A percentile compares a stretch with the other conserved stretches of the same genome.
Conservation (phyloP, 495 filamentous ascomycete species). For the Margaritispora aquatica region DNA sequence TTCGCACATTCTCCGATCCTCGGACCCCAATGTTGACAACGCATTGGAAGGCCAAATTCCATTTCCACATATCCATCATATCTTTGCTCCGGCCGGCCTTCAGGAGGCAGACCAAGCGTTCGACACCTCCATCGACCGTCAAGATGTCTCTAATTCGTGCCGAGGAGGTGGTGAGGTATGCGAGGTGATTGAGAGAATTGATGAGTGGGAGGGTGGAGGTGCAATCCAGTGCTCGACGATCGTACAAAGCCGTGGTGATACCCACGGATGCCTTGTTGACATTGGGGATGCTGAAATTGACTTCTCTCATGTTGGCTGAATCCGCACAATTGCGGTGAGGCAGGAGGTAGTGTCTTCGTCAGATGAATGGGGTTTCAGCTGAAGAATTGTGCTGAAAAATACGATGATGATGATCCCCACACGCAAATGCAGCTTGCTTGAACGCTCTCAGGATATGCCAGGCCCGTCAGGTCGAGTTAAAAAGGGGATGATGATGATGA, state of each 20-base stretch:
- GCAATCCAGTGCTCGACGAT: constrained; percentile 94
- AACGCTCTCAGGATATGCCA: neutral
- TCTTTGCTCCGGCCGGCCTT: constrained; percentile 95
- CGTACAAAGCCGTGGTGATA: constrained; percentile 97
- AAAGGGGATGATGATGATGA: neutral
- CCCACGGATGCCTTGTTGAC: constrained; percentile 99
- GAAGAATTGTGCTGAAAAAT: neutral
- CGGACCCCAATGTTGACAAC: constrained; percentile 98
- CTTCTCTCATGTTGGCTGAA: constrained; percentile 77
- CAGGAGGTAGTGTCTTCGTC: neutral
- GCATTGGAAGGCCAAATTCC: constrained; percentile 98
- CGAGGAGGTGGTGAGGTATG: constrained; percentile 97
- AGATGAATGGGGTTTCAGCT: neutral
- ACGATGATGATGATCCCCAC: neutral
- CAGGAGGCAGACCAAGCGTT: constrained; percentile 91
- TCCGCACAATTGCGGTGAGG: constrained; percentile 18
- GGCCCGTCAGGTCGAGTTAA: neutral
- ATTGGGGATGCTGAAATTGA: constrained; percentile 99
- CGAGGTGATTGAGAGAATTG: constrained; percentile 96
- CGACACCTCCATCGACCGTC: constrained; percentile 95
- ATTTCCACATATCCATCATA: constrained; percentile 99
- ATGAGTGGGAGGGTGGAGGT: constrained; percentile 95
- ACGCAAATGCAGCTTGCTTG: neutral
- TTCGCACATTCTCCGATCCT: constrained; percentile 87
- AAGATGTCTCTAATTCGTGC: constrained; percentile 96